Evolutionary conservation across 1,284 basidiomycete genomes (phyloP), one percentile per base, ranked within the genome.

Genomic region (Irpex sp.): DNA sequence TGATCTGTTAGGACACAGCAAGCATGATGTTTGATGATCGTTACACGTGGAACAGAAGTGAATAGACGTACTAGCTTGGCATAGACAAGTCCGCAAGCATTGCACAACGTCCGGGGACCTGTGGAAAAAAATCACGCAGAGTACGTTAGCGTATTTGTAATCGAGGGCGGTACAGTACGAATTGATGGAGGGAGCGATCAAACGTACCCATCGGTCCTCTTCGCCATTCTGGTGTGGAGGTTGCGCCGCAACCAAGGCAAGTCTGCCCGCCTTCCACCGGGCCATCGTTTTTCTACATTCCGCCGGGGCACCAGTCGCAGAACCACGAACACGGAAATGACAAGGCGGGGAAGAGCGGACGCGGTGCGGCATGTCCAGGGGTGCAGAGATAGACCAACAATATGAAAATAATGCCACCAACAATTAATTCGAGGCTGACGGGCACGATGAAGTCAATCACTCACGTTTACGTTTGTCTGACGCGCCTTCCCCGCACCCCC

Each of bases 181-280:
- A 48, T 9, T 36, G 28, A 49, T 56, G 55, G 61, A 57, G 16
- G 59, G 39, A n/a, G 39, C 12, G n/a, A 45, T 16, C 51, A 63
- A 21, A 75, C 80, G 71, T 69, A 91, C 89, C 90, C 75, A 92
- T 73, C 14, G 90, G 90, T 1, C 90, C 90, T 66, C 90, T 75
- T 60, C 90, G 78, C 90, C 90, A 92, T 77, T 92, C 90, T 5
- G 90, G 90, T 61, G 90, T 92, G 59, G 89, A 86, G n/a, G 90
- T 92, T 62, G 90, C 90, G 67, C 77, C 81, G 74, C 90, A 92
- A 35, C 88, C 90, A 36, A 90, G 76, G 72, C 90, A 92, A 42
- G 81, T 86, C 72, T 90, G 90, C 36, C 59, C 62, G 19, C 81
- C 81, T 63, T 87, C 85, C 61, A 75, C 73, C 52, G 77, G 77